Conservation (phyloP, 208 protist genomes). For the Trypanosoma avium region DNA sequence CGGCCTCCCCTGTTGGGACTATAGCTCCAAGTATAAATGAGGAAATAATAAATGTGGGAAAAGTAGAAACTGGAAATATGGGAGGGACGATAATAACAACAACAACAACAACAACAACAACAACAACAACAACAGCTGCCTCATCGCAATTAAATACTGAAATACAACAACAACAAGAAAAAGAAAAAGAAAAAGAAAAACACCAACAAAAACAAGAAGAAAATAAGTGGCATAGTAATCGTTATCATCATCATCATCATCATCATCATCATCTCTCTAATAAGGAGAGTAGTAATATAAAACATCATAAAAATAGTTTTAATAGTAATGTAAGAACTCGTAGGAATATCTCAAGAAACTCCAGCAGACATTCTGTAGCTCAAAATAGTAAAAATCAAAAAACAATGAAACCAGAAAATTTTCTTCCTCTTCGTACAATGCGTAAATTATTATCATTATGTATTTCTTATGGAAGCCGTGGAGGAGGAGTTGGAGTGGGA, state of each 20-base stretch:
- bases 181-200: background rate
- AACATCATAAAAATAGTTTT: background rate
- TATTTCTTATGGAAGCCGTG: background rate
- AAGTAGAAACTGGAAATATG: too few species aligned
- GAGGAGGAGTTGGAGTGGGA: too few species aligned
- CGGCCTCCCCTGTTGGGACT: too few species aligned
- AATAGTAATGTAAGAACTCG: too few species aligned
- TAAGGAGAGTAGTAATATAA: background rate
- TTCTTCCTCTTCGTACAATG: conserved; percentile 2
- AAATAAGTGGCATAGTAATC: background rate
- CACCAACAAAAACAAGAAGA: background rate
- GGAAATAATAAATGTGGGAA: too few species aligned
- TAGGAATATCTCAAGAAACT: too few species aligned
- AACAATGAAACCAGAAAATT: background rate
- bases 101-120: background rate
- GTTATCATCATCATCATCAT: background rate
- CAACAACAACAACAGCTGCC: background rate
- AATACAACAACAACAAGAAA: too few species aligned
- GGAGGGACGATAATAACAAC: too few species aligned
- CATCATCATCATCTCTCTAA: background rate
- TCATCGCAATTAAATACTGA: too few species aligned
- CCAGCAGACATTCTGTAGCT: too few species aligned
- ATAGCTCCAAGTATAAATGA: too few species aligned
- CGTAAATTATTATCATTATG: conserved; percentile 16
- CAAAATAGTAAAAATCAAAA: background rate